These are phyloP conservation scores for Komagataea norvegica DNA, from an alignment of 1,139 yeast species.

Conservation along the genomic window DNA sequence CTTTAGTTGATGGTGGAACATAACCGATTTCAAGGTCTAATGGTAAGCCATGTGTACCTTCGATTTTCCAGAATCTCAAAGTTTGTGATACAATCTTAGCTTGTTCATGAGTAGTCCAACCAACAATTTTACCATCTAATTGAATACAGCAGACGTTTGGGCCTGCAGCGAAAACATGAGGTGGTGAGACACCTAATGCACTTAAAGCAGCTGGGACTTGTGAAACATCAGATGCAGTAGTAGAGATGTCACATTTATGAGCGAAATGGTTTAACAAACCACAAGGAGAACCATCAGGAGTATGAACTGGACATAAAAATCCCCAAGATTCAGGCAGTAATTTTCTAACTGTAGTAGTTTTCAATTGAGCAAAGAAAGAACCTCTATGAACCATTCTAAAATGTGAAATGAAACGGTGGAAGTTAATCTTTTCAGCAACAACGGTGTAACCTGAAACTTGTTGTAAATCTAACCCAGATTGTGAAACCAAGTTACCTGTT, in stretches of 20 bases:
- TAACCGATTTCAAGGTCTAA: slow-evolving; percentile 86
- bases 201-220: slow-evolving; percentile 62
- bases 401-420: slow-evolving; percentile 93
- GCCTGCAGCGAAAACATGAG: slow-evolving; percentile 79
- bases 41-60: slow-evolving; percentile 73
- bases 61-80: slow-evolving; percentile 88
- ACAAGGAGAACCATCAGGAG: slow-evolving; percentile 99
- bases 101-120: slow-evolving; percentile 91
- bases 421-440: slow-evolving; percentile 96
- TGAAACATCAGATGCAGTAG: slow-evolving; percentile 70
- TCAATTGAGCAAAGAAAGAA: slow-evolving; percentile 95
- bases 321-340: slow-evolving; percentile 99
- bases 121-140: slow-evolving; percentile 86
- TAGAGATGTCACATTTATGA: slow-evolving; percentile 86
- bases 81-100: slow-evolving; percentile 87
- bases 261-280: slow-evolving; percentile 96
- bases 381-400: slow-evolving; percentile 99
- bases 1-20: slow-evolving; percentile 90
- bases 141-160: slow-evolving; percentile 87
- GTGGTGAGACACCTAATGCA: slow-evolving; percentile 76
- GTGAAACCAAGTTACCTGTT: slow-evolving; percentile 95
- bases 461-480: slow-evolving; percentile 95
- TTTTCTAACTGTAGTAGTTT: slow-evolving; percentile 96
- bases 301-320: slow-evolving; percentile 96
- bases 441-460: slow-evolving; percentile 98